A percentile compares a stretch with the other conserved stretches of the same genome.
These are phyloP conservation scores for Geoglossum glabrum DNA, from an alignment of 495 filamentous ascomycete species.

Conservation along the genomic window DNA sequence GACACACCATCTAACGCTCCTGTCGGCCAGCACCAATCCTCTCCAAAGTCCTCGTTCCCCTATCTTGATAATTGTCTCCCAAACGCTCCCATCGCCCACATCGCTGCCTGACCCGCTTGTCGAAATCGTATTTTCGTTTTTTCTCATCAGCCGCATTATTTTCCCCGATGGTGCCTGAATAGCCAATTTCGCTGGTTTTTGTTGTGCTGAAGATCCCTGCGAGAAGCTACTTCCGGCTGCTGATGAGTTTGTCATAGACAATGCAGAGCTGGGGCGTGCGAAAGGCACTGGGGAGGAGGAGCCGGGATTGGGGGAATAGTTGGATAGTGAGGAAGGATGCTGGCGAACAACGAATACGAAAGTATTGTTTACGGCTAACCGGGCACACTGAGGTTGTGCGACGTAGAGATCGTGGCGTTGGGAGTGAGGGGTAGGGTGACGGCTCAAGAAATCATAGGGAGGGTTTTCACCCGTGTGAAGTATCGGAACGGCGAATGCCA, in stretches of 20 bases:
- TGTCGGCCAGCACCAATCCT: constrained; percentile 81
- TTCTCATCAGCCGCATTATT: constrained; percentile 74
- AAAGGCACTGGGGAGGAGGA: constrained; percentile 47
- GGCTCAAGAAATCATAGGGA: constrained; percentile 74
- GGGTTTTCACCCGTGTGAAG: constrained; percentile 82
- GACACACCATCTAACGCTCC: constrained; percentile 93
- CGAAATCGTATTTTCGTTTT: constrained; percentile 46
- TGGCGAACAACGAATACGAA: constrained; percentile 94
- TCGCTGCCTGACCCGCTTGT: constrained; percentile 26
- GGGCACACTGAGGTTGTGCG: constrained; percentile 76
- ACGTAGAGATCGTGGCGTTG: constrained; percentile 94
- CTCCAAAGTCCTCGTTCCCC: constrained; percentile 82
- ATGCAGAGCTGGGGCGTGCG: constrained; percentile 52
- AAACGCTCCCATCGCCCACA: constrained; percentile 54
- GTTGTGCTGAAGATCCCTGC: neutral
- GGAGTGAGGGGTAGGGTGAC: constrained; percentile 91
- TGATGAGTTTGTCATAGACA: constrained; percentile 61
- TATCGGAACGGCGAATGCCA: constrained; percentile 82
- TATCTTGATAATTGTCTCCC: constrained; percentile 98
- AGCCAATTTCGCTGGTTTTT: constrained; percentile 83
- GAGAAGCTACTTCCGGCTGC: constrained; percentile 20
- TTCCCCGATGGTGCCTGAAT: constrained; percentile 93
- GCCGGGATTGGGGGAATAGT: constrained; percentile 30
- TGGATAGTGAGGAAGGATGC: constrained; percentile 47
- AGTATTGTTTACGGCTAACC: constrained; percentile 80